Conservation (phyloP, 1,139 yeast genomes). For the Candida sojae region DNA sequence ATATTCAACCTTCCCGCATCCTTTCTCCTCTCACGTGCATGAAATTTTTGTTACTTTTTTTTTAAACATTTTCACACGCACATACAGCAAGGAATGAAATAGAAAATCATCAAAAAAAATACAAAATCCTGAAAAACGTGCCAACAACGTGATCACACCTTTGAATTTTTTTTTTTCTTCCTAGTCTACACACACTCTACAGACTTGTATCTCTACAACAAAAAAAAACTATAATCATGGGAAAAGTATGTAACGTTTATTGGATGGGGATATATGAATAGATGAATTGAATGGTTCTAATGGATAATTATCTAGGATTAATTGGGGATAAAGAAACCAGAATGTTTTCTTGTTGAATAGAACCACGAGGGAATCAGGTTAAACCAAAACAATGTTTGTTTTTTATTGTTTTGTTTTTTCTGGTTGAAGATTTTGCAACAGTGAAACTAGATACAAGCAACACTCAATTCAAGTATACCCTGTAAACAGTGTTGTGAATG, state of each 20-base stretch:
- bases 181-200: background rate
- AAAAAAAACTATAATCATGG: background rate
- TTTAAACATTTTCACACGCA: background rate
- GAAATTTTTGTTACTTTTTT: background rate
- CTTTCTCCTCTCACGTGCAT: background rate
- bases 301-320: too few species aligned
- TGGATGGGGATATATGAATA: too few species aligned
- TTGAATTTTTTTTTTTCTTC: background rate
- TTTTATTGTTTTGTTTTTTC: too few species aligned
- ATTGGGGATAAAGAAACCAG: too few species aligned
- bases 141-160: constrained; percentile 6
- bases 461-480: too few species aligned
- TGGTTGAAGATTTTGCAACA: too few species aligned
- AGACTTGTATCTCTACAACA: background rate
- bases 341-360: too few species aligned
- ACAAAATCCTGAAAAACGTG: constrained; percentile 4
- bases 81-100: background rate
- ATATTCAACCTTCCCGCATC: too few species aligned
- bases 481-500: too few species aligned
- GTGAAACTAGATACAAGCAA: too few species aligned
- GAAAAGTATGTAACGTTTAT: background rate
- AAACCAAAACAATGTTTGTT: too few species aligned
- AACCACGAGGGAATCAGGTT: too few species aligned
- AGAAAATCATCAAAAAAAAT: constrained; percentile 1
- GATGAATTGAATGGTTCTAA: background rate